These are phyloP conservation scores for Coniella vitis DNA, from an alignment of 2,329 filamentous ascomycete species.

Conservation along the genomic window DNA sequence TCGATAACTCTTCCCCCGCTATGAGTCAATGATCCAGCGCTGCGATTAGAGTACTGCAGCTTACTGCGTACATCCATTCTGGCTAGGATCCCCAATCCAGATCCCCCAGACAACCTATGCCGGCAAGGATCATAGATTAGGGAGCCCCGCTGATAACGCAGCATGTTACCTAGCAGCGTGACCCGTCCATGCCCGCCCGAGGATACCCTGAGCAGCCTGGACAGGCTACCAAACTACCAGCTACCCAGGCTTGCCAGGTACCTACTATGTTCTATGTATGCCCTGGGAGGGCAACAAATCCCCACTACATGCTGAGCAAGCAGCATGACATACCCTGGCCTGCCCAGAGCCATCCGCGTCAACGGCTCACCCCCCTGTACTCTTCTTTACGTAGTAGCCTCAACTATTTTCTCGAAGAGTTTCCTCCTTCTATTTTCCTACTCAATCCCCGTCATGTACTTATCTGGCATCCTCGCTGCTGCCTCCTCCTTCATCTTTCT, in stretches of 20 bases:
- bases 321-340: not conserved
- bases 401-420: not conserved
- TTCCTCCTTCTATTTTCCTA: not conserved
- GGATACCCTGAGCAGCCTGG: too few relatives aligned
- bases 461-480: not conserved
- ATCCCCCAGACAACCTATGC: not conserved
- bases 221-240: too few relatives aligned
- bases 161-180: not conserved
- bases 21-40: too few relatives aligned
- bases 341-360: not conserved
- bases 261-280: too few relatives aligned
- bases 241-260: too few relatives aligned
- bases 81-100: not conserved
- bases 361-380: not conserved
- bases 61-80: too few relatives aligned
- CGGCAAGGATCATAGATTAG: too few relatives aligned
- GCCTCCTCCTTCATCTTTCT: not conserved
- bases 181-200: not conserved
- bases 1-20: too few relatives aligned
- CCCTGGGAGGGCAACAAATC: not conserved
- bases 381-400: not conserved
- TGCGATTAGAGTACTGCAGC: too few relatives aligned
- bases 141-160: conserved; percentile 5
- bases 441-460: not conserved
- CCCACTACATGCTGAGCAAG: not conserved